These are phyloP conservation scores for Calonectria honghensis DNA, from an alignment of 2,329 filamentous ascomycete species.

Conservation along the genomic window DNA sequence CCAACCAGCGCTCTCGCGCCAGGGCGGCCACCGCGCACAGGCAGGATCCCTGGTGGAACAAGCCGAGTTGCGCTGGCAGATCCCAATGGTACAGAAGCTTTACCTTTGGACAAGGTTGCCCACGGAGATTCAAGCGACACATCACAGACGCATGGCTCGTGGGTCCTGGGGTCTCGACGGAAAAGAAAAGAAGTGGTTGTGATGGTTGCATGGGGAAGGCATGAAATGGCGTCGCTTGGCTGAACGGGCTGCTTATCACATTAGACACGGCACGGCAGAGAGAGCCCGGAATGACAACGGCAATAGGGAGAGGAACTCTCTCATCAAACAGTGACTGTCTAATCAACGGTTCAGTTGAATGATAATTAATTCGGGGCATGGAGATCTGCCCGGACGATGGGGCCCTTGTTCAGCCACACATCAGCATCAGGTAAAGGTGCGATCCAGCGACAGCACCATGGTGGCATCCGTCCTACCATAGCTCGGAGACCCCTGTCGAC, in stretches of 20 bases:
- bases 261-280: constrained; percentile 25
- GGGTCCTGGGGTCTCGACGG: neutral
- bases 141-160: constrained; percentile 7
- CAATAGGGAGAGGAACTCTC: constrained; percentile 7
- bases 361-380: constrained; percentile 18
- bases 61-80: constrained; percentile 21
- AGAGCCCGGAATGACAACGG: constrained; percentile 18
- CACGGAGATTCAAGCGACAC: constrained; percentile 12
- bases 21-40: neutral
- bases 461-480: constrained; percentile 27
- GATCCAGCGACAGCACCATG: constrained; percentile 28
- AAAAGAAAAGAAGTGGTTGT: neutral
- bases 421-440: constrained; percentile 37
- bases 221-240: constrained; percentile 21
- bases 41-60: constrained; percentile 25
- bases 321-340: constrained; percentile 27
- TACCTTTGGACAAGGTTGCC: constrained; percentile 2
- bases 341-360: constrained; percentile 26
- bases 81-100: constrained; percentile 5
- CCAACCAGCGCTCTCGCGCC: constrained; percentile 10
- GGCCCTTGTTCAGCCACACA: constrained; percentile 33
- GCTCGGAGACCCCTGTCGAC: constrained; percentile 8
- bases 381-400: constrained; percentile 24
- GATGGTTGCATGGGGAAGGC: constrained; percentile 1
- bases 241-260: constrained; percentile 22